phyloP scores from a whole-genome alignment of 202 grass and related monocot genomes.

The Hordeum pubiflorum region DNA sequence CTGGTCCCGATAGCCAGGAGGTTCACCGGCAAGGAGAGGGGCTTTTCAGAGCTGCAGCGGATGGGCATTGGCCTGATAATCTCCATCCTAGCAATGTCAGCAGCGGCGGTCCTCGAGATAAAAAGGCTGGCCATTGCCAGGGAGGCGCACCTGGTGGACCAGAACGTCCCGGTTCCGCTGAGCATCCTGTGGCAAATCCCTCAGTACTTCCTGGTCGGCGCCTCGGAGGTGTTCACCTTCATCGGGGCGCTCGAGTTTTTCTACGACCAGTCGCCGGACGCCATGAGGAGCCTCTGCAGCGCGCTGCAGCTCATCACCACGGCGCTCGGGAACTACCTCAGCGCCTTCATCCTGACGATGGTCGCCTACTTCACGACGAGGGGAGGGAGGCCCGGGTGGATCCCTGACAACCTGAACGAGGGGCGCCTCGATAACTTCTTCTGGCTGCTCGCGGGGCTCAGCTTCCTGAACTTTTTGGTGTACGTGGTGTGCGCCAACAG shows the following conservation, averaged over 20 bases:
- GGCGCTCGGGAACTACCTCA: constrained; percentile 63
- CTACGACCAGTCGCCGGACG: constrained; percentile 79
- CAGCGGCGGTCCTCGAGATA: constrained; percentile 66
- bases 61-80: constrained; percentile 84
- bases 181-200: constrained; percentile 91
- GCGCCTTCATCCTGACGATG: constrained; percentile 68
- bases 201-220: constrained; percentile 74
- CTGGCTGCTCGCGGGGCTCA: constrained; percentile 76
- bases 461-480: constrained; percentile 54
- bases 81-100: constrained; percentile 64
- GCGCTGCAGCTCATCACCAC: constrained; percentile 65
- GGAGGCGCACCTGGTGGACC: constrained; percentile 44
- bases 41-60: constrained; percentile 70
- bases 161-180: constrained; percentile 62
- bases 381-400: constrained; percentile 69
- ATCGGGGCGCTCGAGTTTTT: constrained; percentile 74
- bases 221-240: constrained; percentile 76
- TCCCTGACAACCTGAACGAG: constrained; percentile 78
- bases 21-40: constrained; percentile 73
- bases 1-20: constrained; percentile 66
- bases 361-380: constrained; percentile 60
- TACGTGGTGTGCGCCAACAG: constrained; percentile 52
- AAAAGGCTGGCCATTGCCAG: constrained; percentile 55
- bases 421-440: constrained; percentile 83
- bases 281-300: constrained; percentile 82